Evolutionary conservation across 768 basidiomycete genomes (phyloP), one percentile per base, ranked within the genome.

Genomic region (Boletus coccyginus): DNA sequence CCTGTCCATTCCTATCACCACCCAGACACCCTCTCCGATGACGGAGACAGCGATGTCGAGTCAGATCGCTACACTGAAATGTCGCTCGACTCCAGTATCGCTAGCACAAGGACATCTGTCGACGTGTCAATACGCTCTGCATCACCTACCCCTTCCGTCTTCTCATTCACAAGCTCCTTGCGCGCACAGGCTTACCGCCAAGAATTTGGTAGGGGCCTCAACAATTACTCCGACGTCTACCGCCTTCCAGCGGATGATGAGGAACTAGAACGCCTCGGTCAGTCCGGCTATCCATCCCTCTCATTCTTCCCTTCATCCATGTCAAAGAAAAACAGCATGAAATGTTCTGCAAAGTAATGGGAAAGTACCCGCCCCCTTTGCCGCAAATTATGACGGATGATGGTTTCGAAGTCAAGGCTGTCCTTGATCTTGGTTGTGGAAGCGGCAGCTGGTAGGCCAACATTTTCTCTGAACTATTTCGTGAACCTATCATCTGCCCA

Each of bases 141-240:
- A 2, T 90, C 90, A 4, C 88, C 90, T 3, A 70, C 73, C 13
- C 86, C 85, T 9, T 90, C 90, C 27, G 80, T 92, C 9, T 77
- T 81, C 65, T 90, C 88, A 1, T 67, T 90, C 66, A 84, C 85
- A 0, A 84, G 80, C 62, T 86, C 86, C 0, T 61, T 88, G 45
- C 81, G 80, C 27, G 81, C 78, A 16, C 76, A 79, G 36, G 79
- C 83, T 2, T 85, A 83, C 71, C 79, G 77, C 52, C 78, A 83
- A 31, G 87, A 90, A 64, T 85, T 82, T 55, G 90, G 89, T 0
- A 77, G 90, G 41, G 79, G 76, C 33, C 68, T 92, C 43, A 91
- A 91, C 72, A 90, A 84, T 59, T 87, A 87, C 60, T 91, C 90
- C 2, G 87, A 91, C 44, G 79, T 92, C 2, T 92, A 92, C 65